Evolutionary conservation across 2,329 filamentous ascomycete species (phyloP), one percentile per base, ranked within the genome.

Genomic region (Aureobasidium leucospermi): DNA sequence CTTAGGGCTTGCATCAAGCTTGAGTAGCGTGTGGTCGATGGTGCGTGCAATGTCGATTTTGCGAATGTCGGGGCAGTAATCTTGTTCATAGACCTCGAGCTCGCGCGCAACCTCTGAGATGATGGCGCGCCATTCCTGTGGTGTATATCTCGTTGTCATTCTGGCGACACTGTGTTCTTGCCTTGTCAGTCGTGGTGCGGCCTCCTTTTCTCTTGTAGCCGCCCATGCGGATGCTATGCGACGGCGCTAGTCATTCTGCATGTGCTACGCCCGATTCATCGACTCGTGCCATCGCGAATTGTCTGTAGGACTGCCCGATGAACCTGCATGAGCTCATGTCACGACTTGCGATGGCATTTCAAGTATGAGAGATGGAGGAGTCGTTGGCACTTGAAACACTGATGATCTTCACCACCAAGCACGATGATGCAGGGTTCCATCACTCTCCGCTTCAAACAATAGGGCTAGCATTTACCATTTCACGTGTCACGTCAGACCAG

Each of bases 21-120:
- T 79, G 60, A 80, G 66, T n/a, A 79, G 68, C 4, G 78, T 79
- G 66, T 80, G 78, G 66, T 80, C 78, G 31, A 80, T 72, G 19
- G 68, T 70, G 28, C 63, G 64, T 10, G 67, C 66, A 38, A 74
- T 65, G 23, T 61, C 63, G 15, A 59, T 43, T 29, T 59, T 61
- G 43, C 63, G 60, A 28, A 64, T 28, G 34, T 43, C 31, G 34
- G 58, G 60, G 13, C 59, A 42, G 36, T 49, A 45, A 13, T 42
- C 23, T 9, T 48, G 43, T 11, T 61, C 51, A 23, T 52, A 49
- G 4, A 63, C 55, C n/a, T 59, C 34, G 13, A 63, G 38, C 34
- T 58, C 16, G 46, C 64, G 65, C 58, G 70, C 65, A 48, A 71
- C 70, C 59, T 75, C 68, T 8, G 67, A 66, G 60, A 78, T 75